Conservation (phyloP, 495 filamentous ascomycete genomes). For the Aspergillus nanangensis region DNA sequence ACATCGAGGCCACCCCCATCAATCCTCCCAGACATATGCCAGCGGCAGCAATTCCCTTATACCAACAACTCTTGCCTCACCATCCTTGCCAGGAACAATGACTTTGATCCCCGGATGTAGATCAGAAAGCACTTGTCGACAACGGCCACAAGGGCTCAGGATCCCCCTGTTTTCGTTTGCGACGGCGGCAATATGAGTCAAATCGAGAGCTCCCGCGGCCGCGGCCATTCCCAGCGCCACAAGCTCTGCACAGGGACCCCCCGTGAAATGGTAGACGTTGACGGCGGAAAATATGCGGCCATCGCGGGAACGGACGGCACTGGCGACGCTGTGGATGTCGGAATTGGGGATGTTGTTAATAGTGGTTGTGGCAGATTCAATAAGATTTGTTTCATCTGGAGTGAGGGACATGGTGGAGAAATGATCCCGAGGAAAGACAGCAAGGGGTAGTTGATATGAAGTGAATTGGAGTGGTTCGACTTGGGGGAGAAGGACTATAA, state of each 20-base stretch:
- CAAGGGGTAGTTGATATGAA: not conserved
- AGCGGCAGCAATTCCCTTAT: not conserved
- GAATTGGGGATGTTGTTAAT: constrained; percentile 11
- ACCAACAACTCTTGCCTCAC: constrained; percentile 2
- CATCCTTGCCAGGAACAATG: constrained; percentile 18
- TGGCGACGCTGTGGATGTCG: constrained; percentile 11
- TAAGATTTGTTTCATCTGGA: not conserved
- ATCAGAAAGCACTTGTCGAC: constrained; percentile 25
- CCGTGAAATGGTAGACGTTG: constrained; percentile 27
- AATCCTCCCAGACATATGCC: not conserved
- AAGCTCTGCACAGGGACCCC: constrained; percentile 27
- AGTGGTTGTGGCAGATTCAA: constrained; percentile 5
- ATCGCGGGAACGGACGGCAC: constrained; percentile 2
- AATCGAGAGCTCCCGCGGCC: constrained; percentile 11
- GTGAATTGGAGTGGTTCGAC: not conserved
- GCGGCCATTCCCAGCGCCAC: constrained; percentile 24
- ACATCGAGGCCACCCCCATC: too few relatives aligned
- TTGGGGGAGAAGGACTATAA: not conserved
- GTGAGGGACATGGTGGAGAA: not conserved
- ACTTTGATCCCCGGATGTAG: constrained; percentile 21
- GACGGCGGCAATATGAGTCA: constrained; percentile 21
- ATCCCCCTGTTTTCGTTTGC: constrained; percentile 20
- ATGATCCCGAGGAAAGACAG: not conserved
- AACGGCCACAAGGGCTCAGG: constrained; percentile 26
- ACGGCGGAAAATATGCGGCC: constrained; percentile 22